Evolutionary conservation across 2,329 filamentous ascomycete genomes (phyloP).

Genomic region (Madurella fahalii): DNA sequence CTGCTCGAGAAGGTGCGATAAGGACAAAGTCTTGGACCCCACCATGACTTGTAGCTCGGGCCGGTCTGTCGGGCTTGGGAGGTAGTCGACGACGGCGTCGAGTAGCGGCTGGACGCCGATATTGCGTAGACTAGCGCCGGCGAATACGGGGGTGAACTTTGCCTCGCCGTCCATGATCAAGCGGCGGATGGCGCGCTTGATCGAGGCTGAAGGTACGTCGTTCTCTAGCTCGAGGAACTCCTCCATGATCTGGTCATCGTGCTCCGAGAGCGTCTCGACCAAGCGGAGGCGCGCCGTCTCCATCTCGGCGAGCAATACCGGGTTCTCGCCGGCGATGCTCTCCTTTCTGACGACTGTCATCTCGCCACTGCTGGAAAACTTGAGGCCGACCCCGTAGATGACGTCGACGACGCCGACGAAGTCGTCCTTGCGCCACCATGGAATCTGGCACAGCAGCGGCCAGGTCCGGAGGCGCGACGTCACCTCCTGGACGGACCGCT

Average conservation of each 20-base stretch:
- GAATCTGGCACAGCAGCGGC: slow-evolving; percentile 91
- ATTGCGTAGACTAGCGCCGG: slow-evolving; percentile 88
- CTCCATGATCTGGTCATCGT: slow-evolving; percentile 83
- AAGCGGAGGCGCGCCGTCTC: slow-evolving; percentile 71
- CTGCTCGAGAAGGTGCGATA: slow-evolving; percentile 38
- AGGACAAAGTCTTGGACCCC: slow-evolving; percentile 49
- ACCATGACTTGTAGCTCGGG: slow-evolving; percentile 75
- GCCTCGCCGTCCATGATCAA: slow-evolving; percentile 66
- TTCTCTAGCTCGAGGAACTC: slow-evolving; percentile 75
- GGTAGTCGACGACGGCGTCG: slow-evolving; percentile 80
- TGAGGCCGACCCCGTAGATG: slow-evolving; percentile 68
- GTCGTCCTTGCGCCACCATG: slow-evolving; percentile 81
- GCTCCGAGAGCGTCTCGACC: slow-evolving; percentile 79
- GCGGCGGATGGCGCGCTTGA: slow-evolving; percentile 70
- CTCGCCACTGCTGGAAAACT: slow-evolving; percentile 55
- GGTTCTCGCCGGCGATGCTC: slow-evolving; percentile 46
- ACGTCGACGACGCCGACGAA: slow-evolving; percentile 84
- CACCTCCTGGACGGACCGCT: slow-evolving; percentile 79
- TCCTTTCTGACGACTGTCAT: slow-evolving; percentile 30
- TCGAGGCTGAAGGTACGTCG: slow-evolving; percentile 63
- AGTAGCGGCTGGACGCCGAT: slow-evolving; percentile 90
- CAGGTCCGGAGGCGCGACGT: slow-evolving; percentile 73
- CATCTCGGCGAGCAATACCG: slow-evolving; percentile 63
- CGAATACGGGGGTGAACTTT: slow-evolving; percentile 78
- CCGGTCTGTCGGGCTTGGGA: slow-evolving; percentile 77